phyloP scores from a whole-genome alignment of 352 stramenopile genomes.

The Globisporangium radiosum region DNA sequence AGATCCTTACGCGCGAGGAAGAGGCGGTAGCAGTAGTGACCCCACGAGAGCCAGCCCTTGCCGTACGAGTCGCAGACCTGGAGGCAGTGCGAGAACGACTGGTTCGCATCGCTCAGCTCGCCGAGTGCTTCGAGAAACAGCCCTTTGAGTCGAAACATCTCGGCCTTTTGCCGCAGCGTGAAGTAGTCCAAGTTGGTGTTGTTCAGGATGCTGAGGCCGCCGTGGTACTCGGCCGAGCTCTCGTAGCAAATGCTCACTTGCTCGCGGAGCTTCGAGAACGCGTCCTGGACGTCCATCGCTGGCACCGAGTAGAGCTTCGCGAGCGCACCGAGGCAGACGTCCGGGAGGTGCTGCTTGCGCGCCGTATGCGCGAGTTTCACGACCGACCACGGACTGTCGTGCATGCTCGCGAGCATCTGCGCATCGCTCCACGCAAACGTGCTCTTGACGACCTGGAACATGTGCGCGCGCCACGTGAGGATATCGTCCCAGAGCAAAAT shows the following conservation, averaged over 20 bases:
- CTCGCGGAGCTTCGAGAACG: conserved; percentile 89
- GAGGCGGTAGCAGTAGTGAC: conserved; percentile 87
- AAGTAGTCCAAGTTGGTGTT: conserved; percentile 94
- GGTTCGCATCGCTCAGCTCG: conserved; percentile 72
- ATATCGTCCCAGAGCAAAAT: conserved; percentile 92
- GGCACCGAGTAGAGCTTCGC: conserved; percentile 84
- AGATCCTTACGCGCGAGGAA: conserved; percentile 75
- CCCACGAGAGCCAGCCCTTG: conserved; percentile 94
- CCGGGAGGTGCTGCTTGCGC: conserved; percentile 84
- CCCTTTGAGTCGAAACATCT: conserved; percentile 90
- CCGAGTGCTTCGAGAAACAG: conserved; percentile 87
- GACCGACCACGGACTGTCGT: conserved; percentile 91
- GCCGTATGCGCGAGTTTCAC: conserved; percentile 89
- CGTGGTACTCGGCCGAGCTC: conserved; percentile 79
- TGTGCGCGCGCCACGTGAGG: conserved; percentile 90
- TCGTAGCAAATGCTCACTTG: conserved; percentile 92
- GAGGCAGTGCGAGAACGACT: conserved; percentile 88
- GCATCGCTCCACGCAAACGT: conserved; percentile 85
- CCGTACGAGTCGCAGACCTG: conserved; percentile 90
- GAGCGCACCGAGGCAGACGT: conserved; percentile 82
- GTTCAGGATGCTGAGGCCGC: conserved; percentile 89
- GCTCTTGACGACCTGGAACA: conserved; percentile 89
- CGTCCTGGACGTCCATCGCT: conserved; percentile 91
- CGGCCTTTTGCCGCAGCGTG: conserved; percentile 85
- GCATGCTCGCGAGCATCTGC: conserved; percentile 86